Conservation (phyloP, 306 rosid genomes). For the Myrica gale region DNA sequence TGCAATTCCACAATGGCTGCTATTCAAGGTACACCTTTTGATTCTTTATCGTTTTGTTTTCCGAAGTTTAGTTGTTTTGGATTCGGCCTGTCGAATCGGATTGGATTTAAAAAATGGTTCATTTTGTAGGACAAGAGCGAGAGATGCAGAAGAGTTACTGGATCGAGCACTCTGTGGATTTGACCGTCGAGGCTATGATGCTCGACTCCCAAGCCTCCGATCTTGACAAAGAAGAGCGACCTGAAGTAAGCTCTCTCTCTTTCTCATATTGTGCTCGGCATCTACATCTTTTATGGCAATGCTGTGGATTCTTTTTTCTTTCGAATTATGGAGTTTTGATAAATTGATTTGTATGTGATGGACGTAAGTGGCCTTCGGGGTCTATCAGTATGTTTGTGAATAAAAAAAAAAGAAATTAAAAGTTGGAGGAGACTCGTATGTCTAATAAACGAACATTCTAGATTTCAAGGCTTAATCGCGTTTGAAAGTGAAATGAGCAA, state of each 20-base stretch:
- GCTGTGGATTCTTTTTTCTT: neutral
- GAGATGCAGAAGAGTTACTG: conserved; percentile 71
- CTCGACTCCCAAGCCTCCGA: conserved; percentile 90
- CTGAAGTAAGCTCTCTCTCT: conserved; percentile 47
- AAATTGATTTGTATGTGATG: neutral
- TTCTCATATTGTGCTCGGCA: neutral
- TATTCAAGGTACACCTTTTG: neutral
- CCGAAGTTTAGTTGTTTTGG: no score
- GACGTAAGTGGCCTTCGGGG: no score
- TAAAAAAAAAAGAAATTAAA: neutral
- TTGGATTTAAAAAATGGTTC: neutral
- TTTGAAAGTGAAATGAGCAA: neutral
- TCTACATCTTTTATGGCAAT: neutral
- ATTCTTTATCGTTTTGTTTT: neutral
- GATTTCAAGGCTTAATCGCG: neutral
- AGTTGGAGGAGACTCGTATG: neutral
- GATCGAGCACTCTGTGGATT: conserved; percentile 62
- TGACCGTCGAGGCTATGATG: conserved; percentile 90
- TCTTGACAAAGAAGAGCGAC: conserved; percentile 94
- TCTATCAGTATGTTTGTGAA: neutral
- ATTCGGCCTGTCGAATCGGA: neutral
- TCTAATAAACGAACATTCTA: neutral
- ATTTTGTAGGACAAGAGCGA: conserved; percentile 52
- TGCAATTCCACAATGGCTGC: neutral
- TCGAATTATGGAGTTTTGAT: neutral